Percentiles rank a stretch among this genome's conserved stretches.
phyloP scores from a whole-genome alignment of 2,329 filamentous ascomycete genomes.

The Penicillium sp. region DNA sequence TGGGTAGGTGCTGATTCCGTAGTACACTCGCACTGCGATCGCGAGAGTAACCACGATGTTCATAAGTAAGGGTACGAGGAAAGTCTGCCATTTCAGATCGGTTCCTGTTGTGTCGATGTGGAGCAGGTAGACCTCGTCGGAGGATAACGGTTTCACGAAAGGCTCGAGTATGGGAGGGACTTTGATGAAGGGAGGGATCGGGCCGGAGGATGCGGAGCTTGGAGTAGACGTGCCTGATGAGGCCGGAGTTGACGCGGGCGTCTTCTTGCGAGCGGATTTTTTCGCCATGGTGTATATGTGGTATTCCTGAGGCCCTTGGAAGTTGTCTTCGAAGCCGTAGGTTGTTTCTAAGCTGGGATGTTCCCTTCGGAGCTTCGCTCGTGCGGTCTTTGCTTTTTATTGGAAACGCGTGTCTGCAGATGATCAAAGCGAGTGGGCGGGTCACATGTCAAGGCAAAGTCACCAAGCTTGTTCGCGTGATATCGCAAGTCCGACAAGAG shows the following conservation, averaged over 20 bases:
- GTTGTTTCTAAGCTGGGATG: not conserved
- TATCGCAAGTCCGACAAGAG: not conserved
- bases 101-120: slow-evolving; percentile 74
- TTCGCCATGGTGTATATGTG: slow-evolving; percentile 31
- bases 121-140: slow-evolving; percentile 74
- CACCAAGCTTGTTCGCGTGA: slow-evolving; percentile 14
- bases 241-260: slow-evolving; percentile 22
- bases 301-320: not conserved
- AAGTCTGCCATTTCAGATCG: slow-evolving; percentile 78
- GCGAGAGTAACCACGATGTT: slow-evolving; percentile 67
- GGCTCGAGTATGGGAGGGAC: slow-evolving; percentile 63
- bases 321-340: not conserved
- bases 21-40: slow-evolving; percentile 68
- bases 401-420: slow-evolving; percentile 4
- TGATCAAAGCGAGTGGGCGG: slow-evolving; percentile 13
- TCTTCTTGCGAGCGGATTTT: slow-evolving; percentile 35
- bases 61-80: slow-evolving; percentile 73
- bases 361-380: not conserved
- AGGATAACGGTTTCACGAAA: slow-evolving; percentile 67
- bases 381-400: not conserved
- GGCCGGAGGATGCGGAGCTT: slow-evolving; percentile 30
- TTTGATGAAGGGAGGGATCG: slow-evolving; percentile 68
- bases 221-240: slow-evolving; percentile 36
- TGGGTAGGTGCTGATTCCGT: slow-evolving; percentile 72
- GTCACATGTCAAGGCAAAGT: slow-evolving; percentile 20